These are phyloP conservation scores for Pseudogymnoascus sp. DNA, from an alignment of 2,329 filamentous ascomycete species.

Conservation along the genomic window DNA sequence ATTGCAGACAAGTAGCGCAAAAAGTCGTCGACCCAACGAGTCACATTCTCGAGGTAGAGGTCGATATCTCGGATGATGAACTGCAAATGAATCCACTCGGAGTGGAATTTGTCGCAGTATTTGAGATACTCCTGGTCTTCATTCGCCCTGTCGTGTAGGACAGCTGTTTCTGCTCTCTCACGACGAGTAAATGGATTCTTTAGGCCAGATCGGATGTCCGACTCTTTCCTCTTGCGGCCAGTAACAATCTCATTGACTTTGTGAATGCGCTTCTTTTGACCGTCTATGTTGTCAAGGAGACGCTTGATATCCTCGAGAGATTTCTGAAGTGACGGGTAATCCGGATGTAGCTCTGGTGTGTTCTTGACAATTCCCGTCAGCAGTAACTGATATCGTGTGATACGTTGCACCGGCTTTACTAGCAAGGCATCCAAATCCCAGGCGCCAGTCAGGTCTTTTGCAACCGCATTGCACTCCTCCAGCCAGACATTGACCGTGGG, in stretches of 20 bases:
- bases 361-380: slow-evolving; percentile 72
- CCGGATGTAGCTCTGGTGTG: slow-evolving; percentile 78
- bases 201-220: slow-evolving; percentile 75
- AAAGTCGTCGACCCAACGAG: slow-evolving; percentile 74
- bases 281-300: slow-evolving; percentile 82
- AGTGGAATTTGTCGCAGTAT: slow-evolving; percentile 78
- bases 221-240: slow-evolving; percentile 77
- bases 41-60: slow-evolving; percentile 76
- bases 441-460: slow-evolving; percentile 83
- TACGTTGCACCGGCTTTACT: slow-evolving; percentile 92
- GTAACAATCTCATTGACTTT: slow-evolving; percentile 81
- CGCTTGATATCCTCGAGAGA: slow-evolving; percentile 45
- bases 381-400: slow-evolving; percentile 88
- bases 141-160: slow-evolving; percentile 39
- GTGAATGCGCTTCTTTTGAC: slow-evolving; percentile 90
- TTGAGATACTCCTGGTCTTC: slow-evolving; percentile 79
- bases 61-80: slow-evolving; percentile 85
- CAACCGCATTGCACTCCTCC: slow-evolving; percentile 85
- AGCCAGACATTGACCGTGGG: slow-evolving; percentile 74
- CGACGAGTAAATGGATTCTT: slow-evolving; percentile 79
- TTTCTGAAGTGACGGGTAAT: slow-evolving; percentile 56
- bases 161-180: slow-evolving; percentile 26
- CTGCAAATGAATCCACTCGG: slow-evolving; percentile 87
- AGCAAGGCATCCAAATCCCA: slow-evolving; percentile 96
- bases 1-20: slow-evolving; percentile 74